Evolutionary conservation across 768 basidiomycete genomes (phyloP), one percentile per base, ranked within the genome.

Genomic region (Xerocomus brunneocitrinus): DNA sequence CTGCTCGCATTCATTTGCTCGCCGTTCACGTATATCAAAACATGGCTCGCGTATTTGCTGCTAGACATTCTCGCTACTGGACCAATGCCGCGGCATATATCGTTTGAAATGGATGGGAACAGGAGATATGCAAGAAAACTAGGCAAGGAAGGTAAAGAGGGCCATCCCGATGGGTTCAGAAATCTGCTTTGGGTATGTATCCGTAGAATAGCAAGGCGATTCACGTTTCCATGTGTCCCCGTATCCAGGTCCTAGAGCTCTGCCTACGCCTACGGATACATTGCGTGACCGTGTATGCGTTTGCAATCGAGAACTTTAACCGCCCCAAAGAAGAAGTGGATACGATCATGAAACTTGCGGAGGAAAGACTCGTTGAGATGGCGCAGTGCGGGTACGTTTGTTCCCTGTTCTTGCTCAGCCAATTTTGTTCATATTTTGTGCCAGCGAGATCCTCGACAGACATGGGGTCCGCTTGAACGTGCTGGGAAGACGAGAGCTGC

Each of bases 91-190:
- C 70, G 75, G 40, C 97, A 99, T 73, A 80, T 98, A 28, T 94
- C 89, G 2, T 95, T 99, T 66, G 85, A 95, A 27, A 95, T 99
- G 93, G 97, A 99, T 65, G 97, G 97, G 4, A 98, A 98, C 68
- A 76, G 97, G 49, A 78, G 97, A 10, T 95, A 90, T 65, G 95
- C 97, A 1, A 77, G 91, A 68, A 71, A 74, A 59, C 72, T 80
- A 22, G 81, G 84, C 14, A 80, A 83, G 68, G 67, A 76, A n/a
- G 78, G 90, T 19, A 74, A 75, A 32, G 76, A 92, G 57, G 95
- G 97, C 3, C 95, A 99, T 68, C 73, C 76, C 5, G 85, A 87
- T 42, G 97, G 97, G 0, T 98, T 91, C 67, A 67, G 80, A 42
- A 85, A 90, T 4, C 71, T 98, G 52, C 76, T 85, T 60, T 73